These are phyloP conservation scores for Aureobasidium vineae DNA, from an alignment of 2,329 filamentous ascomycete genomes.

Conservation along the genomic window DNA sequence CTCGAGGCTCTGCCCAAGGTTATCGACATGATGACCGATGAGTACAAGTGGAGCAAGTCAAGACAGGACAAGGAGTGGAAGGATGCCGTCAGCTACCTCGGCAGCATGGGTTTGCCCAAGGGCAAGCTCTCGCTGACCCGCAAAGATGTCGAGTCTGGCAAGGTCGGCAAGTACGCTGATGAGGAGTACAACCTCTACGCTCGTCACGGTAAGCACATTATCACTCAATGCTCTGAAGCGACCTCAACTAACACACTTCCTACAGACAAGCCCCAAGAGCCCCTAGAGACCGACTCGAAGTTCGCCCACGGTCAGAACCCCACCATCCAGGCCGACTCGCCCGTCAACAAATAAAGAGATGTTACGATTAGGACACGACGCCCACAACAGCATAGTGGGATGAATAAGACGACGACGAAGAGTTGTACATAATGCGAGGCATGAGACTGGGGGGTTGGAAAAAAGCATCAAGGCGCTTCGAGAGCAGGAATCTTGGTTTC, in stretches of 20 bases:
- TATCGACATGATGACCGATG: conserved; percentile 85
- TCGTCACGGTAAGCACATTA: conserved; percentile 47
- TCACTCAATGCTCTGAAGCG: background rate
- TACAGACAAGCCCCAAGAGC: conserved; percentile 55
- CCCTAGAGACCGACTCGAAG: conserved; percentile 52
- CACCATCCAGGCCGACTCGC: conserved; percentile 43
- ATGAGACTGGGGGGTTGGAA: background rate
- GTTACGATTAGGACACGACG: conserved; percentile 1
- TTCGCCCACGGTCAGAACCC: conserved; percentile 48
- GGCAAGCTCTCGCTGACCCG: conserved; percentile 55
- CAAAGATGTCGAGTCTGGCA: conserved; percentile 59
- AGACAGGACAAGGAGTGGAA: conserved; percentile 80
- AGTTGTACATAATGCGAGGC: conserved; percentile 23
- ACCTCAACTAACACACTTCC: background rate
- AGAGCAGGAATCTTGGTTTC: conserved; percentile 22
- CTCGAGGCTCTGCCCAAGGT: conserved; percentile 80
- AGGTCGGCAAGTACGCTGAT: conserved; percentile 49
- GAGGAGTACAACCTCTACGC: conserved; percentile 53
- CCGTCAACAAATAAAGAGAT: conserved; percentile 49
- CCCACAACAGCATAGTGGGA: background rate
- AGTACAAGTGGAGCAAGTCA: conserved; percentile 72
- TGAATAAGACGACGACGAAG: background rate
- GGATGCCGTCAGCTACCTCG: conserved; percentile 60
- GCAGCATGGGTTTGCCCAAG: conserved; percentile 62
- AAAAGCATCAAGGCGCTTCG: conserved; percentile 17